Evolutionary conservation across 371 early-diverging fungal species (phyloP).

Genomic region (Mortierella sp.): DNA sequence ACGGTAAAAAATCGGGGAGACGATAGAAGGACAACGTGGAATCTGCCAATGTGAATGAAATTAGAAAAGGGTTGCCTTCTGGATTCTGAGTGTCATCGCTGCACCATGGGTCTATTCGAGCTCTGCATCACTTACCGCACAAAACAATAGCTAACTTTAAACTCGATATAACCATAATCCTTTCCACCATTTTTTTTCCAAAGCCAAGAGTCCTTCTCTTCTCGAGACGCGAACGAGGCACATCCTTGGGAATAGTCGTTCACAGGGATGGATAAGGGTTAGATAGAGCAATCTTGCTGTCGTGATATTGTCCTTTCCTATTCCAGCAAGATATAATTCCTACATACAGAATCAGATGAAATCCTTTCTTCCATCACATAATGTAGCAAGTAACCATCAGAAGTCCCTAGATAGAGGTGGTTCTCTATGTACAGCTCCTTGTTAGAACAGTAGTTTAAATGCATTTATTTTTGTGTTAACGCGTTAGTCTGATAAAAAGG

Average conservation of each 20-base stretch:
- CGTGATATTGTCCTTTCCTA: not conserved
- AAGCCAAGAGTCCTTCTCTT: slow-evolving; percentile 68
- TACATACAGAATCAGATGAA: slow-evolving; percentile 37
- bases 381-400: slow-evolving; percentile 78
- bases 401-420: slow-evolving; percentile 80
- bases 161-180: slow-evolving; percentile 74
- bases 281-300: not conserved
- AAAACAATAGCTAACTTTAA: slow-evolving; percentile 80
- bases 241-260: slow-evolving; percentile 26
- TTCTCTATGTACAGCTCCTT: slow-evolving; percentile 34
- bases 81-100: not conserved
- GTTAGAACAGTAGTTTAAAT: not conserved
- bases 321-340: not conserved
- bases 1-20: slow-evolving; percentile 71
- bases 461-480: not conserved
- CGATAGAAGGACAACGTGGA: slow-evolving; percentile 74
- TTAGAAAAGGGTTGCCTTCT: not conserved
- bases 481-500: not conserved
- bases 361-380: slow-evolving; percentile 70
- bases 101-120: not conserved
- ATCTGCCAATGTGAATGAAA: slow-evolving; percentile 58
- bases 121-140: slow-evolving; percentile 62
- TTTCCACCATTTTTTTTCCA: slow-evolving; percentile 76
- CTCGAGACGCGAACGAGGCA: slow-evolving; percentile 62
- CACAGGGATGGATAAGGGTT: not conserved